phyloP scores from a whole-genome alignment of 345 rosid genomes.

The Syzygium aromaticum region DNA sequence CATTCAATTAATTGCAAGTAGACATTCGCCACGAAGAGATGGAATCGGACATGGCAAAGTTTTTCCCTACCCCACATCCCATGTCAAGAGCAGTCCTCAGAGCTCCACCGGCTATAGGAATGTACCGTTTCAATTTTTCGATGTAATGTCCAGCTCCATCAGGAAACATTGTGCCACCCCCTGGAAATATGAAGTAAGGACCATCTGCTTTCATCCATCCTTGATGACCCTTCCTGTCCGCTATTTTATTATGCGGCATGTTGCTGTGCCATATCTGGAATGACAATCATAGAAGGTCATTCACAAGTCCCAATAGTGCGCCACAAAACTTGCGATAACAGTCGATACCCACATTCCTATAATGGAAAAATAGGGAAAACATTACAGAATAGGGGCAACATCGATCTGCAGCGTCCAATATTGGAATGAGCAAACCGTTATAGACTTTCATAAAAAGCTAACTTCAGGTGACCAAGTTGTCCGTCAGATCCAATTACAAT shows the following conservation, averaged over 20 bases:
- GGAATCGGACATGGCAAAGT: not conserved
- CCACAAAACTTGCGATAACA: not conserved
- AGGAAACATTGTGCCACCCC: constrained; percentile 96
- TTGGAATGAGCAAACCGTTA: not conserved
- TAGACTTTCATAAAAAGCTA: not conserved
- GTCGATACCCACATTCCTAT: not conserved
- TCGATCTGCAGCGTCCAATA: not conserved
- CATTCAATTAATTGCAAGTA: not conserved
- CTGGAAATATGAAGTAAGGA: constrained; percentile 77
- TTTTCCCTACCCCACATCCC: constrained; percentile 84
- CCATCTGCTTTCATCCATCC: constrained; percentile 99
- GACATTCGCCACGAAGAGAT: not conserved
- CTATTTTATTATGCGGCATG: constrained; percentile 91
- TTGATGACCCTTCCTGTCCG: constrained; percentile 95
- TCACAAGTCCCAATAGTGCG: not conserved
- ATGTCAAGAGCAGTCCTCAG: constrained; percentile 94
- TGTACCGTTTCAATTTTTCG: constrained; percentile 80
- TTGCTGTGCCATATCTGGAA: constrained; percentile 88
- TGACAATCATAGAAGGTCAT: not conserved
- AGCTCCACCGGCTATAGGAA: constrained; percentile 61
- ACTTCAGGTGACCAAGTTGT: not conserved
- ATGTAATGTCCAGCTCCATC: constrained; percentile 87
- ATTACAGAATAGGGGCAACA: not conserved
- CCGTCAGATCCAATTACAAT: not conserved
- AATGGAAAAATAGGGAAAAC: not conserved